phyloP scores from a whole-genome alignment of 169 alveolate genomes.

The Cyclospora cayetanensis region DNA sequence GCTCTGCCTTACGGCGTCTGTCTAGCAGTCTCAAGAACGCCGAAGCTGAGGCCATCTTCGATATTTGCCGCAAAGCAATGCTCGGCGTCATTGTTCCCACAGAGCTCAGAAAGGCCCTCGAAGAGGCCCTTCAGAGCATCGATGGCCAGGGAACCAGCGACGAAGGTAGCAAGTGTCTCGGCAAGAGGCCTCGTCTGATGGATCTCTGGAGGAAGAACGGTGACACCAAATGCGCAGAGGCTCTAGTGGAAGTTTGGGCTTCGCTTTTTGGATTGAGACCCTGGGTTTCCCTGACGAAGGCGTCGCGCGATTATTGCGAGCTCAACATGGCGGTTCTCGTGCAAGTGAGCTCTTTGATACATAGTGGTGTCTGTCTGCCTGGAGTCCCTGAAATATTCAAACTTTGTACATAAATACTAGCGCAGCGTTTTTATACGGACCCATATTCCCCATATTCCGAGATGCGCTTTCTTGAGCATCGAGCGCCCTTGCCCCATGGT shows the following conservation, averaged over 20 bases:
- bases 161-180: background rate
- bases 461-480: too few species aligned
- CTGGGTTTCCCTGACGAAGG: slow-evolving; percentile 75
- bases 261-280: slow-evolving; percentile 76
- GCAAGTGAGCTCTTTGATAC: slow-evolving; percentile 59
- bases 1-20: slow-evolving; percentile 61
- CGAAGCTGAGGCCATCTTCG: slow-evolving; percentile 75
- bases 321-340: slow-evolving; percentile 79
- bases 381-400: too few species aligned
- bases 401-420: too few species aligned
- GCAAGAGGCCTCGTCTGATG: slow-evolving; percentile 61
- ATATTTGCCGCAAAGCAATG: slow-evolving; percentile 65
- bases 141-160: slow-evolving; percentile 11
- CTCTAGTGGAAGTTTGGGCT: slow-evolving; percentile 74
- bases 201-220: slow-evolving; percentile 74
- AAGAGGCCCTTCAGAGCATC: background rate
- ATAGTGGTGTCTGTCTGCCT: too few species aligned
- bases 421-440: too few species aligned
- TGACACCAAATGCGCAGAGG: slow-evolving; percentile 58
- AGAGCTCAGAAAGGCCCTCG: slow-evolving; percentile 50
- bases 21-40: slow-evolving; percentile 65
- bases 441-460: too few species aligned
- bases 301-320: slow-evolving; percentile 75
- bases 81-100: slow-evolving; percentile 62
- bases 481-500: too few species aligned